A percentile compares a stretch with the other conserved stretches of the same genome.
These are phyloP conservation scores for Aotearoamyces nothofagi DNA, from an alignment of 2,329 filamentous ascomycete species.

Conservation along the genomic window DNA sequence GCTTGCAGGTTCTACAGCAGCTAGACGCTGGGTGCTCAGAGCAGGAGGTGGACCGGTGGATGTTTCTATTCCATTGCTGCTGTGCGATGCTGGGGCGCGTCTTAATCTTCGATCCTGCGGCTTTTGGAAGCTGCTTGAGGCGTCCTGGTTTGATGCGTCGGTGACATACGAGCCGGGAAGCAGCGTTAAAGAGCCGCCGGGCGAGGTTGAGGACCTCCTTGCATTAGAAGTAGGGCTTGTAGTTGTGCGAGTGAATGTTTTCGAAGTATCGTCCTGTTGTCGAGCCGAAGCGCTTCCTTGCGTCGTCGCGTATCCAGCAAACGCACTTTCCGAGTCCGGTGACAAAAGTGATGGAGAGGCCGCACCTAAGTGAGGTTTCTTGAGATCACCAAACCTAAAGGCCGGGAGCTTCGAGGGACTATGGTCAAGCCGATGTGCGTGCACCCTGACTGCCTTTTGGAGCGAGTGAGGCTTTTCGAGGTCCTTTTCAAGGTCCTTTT, in stretches of 20 bases:
- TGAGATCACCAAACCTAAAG: background rate
- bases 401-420: background rate
- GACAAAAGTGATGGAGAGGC: background rate
- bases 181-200: background rate
- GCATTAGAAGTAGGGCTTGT: background rate
- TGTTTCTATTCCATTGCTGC: constrained; percentile 5
- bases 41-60: constrained; percentile 3
- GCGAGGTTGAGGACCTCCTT: background rate
- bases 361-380: background rate
- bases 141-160: background rate
- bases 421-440: background rate
- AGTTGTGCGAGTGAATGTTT: background rate
- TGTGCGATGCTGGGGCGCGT: constrained; percentile 3
- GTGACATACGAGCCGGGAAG: background rate
- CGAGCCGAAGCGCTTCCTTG: background rate
- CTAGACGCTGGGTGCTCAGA: constrained; percentile 3
- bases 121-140: no score
- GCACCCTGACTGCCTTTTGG: no score
- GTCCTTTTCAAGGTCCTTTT: no score
- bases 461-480: no score
- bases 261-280: background rate
- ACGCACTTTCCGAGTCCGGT: background rate
- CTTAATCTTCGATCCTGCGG: background rate
- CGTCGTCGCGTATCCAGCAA: no score
- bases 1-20: constrained; percentile 1